Percentiles rank a stretch among this genome's conserved stretches.
These are phyloP conservation scores for Solanum microdontum DNA, from an alignment of 257 asterid species.

Conservation along the genomic window DNA sequence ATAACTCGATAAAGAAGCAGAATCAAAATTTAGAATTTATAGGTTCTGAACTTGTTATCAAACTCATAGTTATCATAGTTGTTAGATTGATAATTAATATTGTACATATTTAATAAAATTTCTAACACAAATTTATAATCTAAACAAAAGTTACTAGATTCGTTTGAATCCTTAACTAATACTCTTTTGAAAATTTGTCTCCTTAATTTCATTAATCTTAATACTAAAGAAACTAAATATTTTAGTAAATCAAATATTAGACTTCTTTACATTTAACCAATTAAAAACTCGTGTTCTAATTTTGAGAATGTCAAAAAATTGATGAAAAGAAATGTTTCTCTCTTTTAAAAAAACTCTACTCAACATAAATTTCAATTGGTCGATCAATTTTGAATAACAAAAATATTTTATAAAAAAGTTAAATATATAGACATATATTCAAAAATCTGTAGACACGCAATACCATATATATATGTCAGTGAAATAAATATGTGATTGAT, in stretches of 20 bases:
- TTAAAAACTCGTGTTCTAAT: background rate
- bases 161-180: too few species aligned
- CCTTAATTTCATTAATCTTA: background rate
- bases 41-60: fast-evolving
- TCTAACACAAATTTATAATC: background rate
- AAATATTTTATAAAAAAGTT: background rate
- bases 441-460: background rate
- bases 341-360: background rate
- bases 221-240: too few species aligned
- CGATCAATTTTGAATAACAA: background rate
- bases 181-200: background rate
- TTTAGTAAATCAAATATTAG: too few species aligned
- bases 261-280: background rate
- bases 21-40: background rate
- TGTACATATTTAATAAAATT: too few species aligned
- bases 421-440: background rate
- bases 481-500: background rate
- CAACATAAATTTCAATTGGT: background rate
- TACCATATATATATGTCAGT: background rate
- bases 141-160: too few species aligned
- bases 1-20: background rate
- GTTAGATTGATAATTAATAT: background rate
- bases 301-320: background rate
- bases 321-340: fast-evolving
- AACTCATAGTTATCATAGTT: too few species aligned